Conservation (phyloP, 768 basidiomycete genomes). For the Amanita fuliginea region DNA sequence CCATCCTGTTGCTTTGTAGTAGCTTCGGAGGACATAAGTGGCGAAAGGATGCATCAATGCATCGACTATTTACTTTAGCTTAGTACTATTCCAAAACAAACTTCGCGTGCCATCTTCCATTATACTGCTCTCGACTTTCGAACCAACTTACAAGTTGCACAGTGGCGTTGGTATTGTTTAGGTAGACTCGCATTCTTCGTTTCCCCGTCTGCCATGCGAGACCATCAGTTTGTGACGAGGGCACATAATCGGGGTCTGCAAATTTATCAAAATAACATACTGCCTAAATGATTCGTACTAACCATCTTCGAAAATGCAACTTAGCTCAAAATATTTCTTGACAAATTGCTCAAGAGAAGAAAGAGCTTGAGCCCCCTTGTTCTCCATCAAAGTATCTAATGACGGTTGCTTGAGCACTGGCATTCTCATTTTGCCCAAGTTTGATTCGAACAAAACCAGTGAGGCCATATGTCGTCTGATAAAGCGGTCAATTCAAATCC, state of each 20-base stretch:
- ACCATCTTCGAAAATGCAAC: slow-evolving; percentile 29
- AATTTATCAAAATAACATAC: background rate
- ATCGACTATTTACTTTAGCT: background rate
- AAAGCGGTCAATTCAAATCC: background rate
- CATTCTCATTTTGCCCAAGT: slow-evolving; percentile 30
- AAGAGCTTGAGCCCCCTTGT: slow-evolving; percentile 1
- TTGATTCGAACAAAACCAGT: slow-evolving; percentile 46
- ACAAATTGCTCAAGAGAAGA: slow-evolving; percentile 24
- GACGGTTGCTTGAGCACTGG: slow-evolving; percentile 29
- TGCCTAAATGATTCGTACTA: background rate
- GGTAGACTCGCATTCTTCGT: background rate
- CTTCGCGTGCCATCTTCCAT: background rate
- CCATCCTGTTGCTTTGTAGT: slow-evolving; percentile 92
- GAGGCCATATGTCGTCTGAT: background rate
- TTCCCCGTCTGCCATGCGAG: background rate
- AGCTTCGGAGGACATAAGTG: slow-evolving; percentile 78
- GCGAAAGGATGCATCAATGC: slow-evolving; percentile 75
- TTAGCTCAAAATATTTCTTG: slow-evolving; percentile 41
- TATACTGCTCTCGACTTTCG: background rate
- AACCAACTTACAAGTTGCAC: background rate
- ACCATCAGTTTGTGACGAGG: background rate
- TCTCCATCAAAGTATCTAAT: background rate
- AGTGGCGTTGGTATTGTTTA: background rate
- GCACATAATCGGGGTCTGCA: background rate
- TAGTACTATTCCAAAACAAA: background rate